Evolutionary conservation across 1,284 basidiomycete species (phyloP).

Genomic region (Stereum hirsutum): DNA sequence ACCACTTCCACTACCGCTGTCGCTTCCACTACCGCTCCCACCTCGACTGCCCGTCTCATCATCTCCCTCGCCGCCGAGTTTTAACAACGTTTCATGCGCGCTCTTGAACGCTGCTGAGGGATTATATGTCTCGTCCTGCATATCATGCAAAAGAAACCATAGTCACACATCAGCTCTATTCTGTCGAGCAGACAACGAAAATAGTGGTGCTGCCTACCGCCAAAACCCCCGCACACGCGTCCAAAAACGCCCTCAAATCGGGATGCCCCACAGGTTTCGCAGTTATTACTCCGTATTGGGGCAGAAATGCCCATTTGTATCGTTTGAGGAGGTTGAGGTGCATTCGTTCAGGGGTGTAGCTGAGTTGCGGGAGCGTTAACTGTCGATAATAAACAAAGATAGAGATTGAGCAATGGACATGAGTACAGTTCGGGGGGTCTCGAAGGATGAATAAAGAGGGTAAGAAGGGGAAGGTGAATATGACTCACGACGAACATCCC

Average conservation of each 20-base stretch:
- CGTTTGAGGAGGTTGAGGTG: slow-evolving; percentile 46
- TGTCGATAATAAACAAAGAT: slow-evolving; percentile 8
- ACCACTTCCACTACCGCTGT: too few relatives aligned
- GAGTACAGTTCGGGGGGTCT: too few relatives aligned
- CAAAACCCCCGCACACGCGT: slow-evolving; percentile 7
- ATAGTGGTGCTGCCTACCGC: neutral
- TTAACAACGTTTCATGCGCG: slow-evolving; percentile 2
- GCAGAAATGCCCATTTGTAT: slow-evolving; percentile 67
- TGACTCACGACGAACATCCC: slow-evolving; percentile 28
- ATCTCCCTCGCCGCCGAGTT: too few relatives aligned
- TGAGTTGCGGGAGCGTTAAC: slow-evolving; percentile 25
- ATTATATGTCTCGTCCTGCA: neutral
- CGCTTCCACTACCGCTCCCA: too few relatives aligned
- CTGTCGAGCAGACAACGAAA: neutral
- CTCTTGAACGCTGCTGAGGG: slow-evolving; percentile 9
- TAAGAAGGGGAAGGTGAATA: slow-evolving; percentile 17
- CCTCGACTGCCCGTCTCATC: too few relatives aligned
- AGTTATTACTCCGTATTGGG: slow-evolving; percentile 39
- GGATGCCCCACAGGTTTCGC: slow-evolving; percentile 31
- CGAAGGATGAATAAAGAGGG: too few relatives aligned
- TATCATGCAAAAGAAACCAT: too few relatives aligned
- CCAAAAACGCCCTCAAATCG: slow-evolving; percentile 28
- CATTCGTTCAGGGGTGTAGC: slow-evolving; percentile 25
- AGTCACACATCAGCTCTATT: slow-evolving; percentile 2
- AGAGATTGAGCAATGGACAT: too few relatives aligned